Evolutionary conservation across 129 eudicot genomes (phyloP), one percentile per base, ranked within the genome.

Genomic region (Smallanthus sonchifolius): DNA sequence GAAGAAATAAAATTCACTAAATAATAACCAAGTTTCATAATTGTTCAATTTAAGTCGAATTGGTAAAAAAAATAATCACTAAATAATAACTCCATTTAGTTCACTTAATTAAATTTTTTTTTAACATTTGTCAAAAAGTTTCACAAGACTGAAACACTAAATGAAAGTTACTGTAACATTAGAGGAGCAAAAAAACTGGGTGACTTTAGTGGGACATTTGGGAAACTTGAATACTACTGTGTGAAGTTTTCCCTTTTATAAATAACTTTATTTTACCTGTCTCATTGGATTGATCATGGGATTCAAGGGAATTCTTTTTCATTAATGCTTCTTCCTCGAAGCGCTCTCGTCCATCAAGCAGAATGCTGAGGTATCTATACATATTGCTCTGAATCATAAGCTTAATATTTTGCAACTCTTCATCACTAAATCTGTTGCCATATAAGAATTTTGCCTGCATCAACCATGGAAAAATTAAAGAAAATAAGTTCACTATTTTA

Each of bases 321-420:
- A 59, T 60, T 76, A 81, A 47, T 9, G 69, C 69, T 44, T 83
- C 85, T 69, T 85, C 89, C 77, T 85, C 89, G 77, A 85, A 85
- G 39, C 65, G 86, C 72, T 85, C 90, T 71, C 90, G 79, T 56
- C 90, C 87, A 47, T 86, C 90, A n/a, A 86, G 90, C 57, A 86
- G 75, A 28, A 86, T 44, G 62, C 85, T 77, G 6, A 86, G 83
- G 62, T 86, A 86, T 77, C 61, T 80, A 75, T 79, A 86, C 70
- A 80, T 69, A 76, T 86, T 86, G 60, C 87, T 86, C 62, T 83
- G 90, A 62, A 86, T 86, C 83, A 69, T 83, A 77, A 67, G 83
- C 81, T 86, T 86, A 8, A 83, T 77, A 77, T 80, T 61, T 63
- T 76, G 83, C 70, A 82, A 72, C 81, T 86, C 90, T 60, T 83